Percentiles rank a stretch among this genome's conserved stretches.
Evolutionary conservation across 2,329 filamentous ascomycete species (phyloP).

Genomic region (Dothidotthia symphoricarpi): DNA sequence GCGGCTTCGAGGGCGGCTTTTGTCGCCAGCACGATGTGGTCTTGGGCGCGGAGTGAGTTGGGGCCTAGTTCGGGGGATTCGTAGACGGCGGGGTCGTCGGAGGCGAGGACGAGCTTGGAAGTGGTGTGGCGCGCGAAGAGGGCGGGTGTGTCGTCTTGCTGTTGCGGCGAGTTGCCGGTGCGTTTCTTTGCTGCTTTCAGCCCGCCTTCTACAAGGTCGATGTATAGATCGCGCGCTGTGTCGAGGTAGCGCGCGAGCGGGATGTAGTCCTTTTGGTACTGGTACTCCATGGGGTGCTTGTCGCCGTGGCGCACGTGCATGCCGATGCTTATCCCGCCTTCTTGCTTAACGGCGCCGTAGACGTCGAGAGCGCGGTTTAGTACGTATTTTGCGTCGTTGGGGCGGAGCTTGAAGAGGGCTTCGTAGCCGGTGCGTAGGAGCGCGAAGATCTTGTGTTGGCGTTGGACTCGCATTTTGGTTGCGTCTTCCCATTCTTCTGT

Average conservation of each 20-base stretch:
- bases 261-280: constrained; percentile 75
- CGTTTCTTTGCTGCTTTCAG: too few relatives aligned
- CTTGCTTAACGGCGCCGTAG: constrained; percentile 46
- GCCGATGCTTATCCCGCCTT: constrained; percentile 61
- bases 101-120: constrained; percentile 63
- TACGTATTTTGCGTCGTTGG: constrained; percentile 66
- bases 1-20: constrained; percentile 53
- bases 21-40: constrained; percentile 71
- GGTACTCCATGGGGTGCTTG: constrained; percentile 70
- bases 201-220: constrained; percentile 46
- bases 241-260: constrained; percentile 68
- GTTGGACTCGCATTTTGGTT: constrained; percentile 51
- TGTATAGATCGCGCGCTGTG: constrained; percentile 54
- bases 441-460: constrained; percentile 62
- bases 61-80: constrained; percentile 61
- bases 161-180: too few relatives aligned
- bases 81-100: constrained; percentile 77
- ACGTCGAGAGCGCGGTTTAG: constrained; percentile 58
- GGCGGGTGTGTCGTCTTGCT: constrained; percentile 7
- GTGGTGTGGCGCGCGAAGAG: constrained; percentile 29
- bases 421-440: constrained; percentile 70
- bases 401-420: constrained; percentile 67
- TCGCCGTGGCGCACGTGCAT: constrained; percentile 81
- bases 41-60: constrained; percentile 61
- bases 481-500: constrained; percentile 53